Base-by-base conservation (phyloP, 352 stramenopile genomes). In the Globisporangium orthogonon region DNA sequence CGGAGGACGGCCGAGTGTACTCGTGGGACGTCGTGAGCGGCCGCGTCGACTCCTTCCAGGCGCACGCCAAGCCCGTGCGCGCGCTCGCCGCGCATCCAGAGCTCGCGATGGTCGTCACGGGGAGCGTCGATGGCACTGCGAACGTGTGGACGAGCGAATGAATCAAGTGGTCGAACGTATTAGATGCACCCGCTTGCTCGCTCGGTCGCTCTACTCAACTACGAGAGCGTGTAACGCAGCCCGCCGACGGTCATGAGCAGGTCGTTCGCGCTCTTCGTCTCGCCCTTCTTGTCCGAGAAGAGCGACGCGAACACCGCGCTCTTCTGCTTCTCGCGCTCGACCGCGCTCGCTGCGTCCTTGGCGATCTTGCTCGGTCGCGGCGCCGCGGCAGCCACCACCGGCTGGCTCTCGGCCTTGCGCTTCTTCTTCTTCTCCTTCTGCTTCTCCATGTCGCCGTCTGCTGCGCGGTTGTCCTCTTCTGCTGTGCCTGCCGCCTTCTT, bases 201-300 rank as follows among this genome's bases (percentile, higher is more conserved):
- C 23, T 23, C 23, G 23, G 1, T 23, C 23, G 23, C 23, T 23
- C 23, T 23, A n/a, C 18, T 41, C 31, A 39, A 52, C 59, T 90
- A 95, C 3, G 80, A 91, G 18, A 95, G 61, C 40, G 79, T 94
- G 56, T 94, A 94, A 28, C 86, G 76, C 77, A 94, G 78, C 39
- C 83, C 83, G 43, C 76, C 82, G 39, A 94, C 62, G 6, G 86
- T 87, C 86, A 95, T 95, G 55, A 95, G 77, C 44, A 95, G 50
- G 44, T 94, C 86, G 44, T 90, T 92, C 28, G 84, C 79, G 60
- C 65, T 89, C 51, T 71, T 67, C 59, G 91, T 89, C 37, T 83
- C 71, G 15, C 72, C 18, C 28, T 29, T 62, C 49, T 83, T 72
- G 31, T 89, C 72, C n/a, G 70, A 73, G 60, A 95, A 95, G 13